These are phyloP conservation scores for Bruguiera sexangula DNA, from an alignment of 345 rosid genomes.

Conservation along the genomic window DNA sequence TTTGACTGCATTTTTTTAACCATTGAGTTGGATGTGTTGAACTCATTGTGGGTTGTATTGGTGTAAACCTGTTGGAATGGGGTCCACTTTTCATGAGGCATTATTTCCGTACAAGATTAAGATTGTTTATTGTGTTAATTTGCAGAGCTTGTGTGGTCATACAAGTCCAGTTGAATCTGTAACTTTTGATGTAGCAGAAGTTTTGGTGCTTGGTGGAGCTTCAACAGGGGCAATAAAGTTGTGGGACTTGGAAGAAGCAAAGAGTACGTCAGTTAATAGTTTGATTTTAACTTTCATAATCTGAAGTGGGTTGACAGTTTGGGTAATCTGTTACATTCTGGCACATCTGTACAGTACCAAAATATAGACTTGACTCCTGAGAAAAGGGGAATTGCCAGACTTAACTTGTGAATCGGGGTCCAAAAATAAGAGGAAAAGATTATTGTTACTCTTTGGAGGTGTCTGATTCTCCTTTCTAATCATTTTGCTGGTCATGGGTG, in stretches of 20 bases:
- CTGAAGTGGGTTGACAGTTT: not conserved
- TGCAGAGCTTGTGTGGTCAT: slow-evolving; percentile 72
- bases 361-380: not conserved
- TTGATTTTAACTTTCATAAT: slow-evolving; percentile 13
- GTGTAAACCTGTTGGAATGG: not conserved
- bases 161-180: slow-evolving; percentile 62
- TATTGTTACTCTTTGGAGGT: not conserved
- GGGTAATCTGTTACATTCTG: not conserved
- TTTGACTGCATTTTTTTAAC: not conserved
- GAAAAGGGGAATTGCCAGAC: slow-evolving; percentile 3
- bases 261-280: slow-evolving; percentile 45
- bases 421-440: not conserved
- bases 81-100: not conserved
- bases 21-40: not conserved
- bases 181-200: slow-evolving; percentile 60
- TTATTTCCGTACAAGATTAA: slow-evolving; percentile 12
- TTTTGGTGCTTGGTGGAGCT: slow-evolving; percentile 69
- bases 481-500: not conserved
- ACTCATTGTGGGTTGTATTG: not conserved
- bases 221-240: slow-evolving; percentile 68
- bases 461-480: not conserved
- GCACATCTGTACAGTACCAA: not conserved
- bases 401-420: slow-evolving; percentile 1
- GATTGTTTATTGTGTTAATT: slow-evolving; percentile 7
- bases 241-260: slow-evolving; percentile 81